Evolutionary conservation across 345 rosid genomes (phyloP).

Genomic region (Laguncularia racemosa): DNA sequence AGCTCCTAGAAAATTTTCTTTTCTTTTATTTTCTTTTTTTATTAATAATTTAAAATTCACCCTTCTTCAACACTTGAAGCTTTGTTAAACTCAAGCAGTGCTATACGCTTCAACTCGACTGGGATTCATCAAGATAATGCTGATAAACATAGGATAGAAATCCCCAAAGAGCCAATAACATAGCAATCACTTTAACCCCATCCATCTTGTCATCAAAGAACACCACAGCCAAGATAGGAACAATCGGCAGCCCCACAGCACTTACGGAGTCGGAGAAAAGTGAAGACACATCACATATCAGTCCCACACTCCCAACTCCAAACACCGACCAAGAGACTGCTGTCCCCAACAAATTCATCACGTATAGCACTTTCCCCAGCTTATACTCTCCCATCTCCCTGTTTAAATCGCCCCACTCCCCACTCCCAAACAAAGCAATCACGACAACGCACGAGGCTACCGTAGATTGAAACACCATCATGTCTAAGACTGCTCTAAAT

Average conservation of each 20-base stretch:
- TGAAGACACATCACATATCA: slow-evolving; percentile 58
- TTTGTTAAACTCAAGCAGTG: background rate
- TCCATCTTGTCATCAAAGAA: slow-evolving; percentile 47
- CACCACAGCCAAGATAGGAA: slow-evolving; percentile 46
- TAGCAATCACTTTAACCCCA: slow-evolving; percentile 50
- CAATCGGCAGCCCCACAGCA: slow-evolving; percentile 44
- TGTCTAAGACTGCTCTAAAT: slow-evolving; percentile 25
- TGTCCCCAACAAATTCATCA: slow-evolving; percentile 33
- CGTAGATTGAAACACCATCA: slow-evolving; percentile 31
- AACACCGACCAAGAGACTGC: slow-evolving; percentile 43
- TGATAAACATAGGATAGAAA: slow-evolving; percentile 47
- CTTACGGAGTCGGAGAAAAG: slow-evolving; percentile 40
- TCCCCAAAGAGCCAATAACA: slow-evolving; percentile 67
- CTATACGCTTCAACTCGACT: slow-evolving; percentile 6
- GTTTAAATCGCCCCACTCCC: slow-evolving; percentile 41
- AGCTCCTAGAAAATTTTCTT: too few species aligned
- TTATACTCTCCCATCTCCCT: slow-evolving; percentile 38
- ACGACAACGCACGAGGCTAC: slow-evolving; percentile 25
- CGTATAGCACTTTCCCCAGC: slow-evolving; percentile 38
- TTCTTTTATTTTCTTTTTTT: too few species aligned
- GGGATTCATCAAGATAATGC: slow-evolving; percentile 38
- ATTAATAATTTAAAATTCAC: too few species aligned
- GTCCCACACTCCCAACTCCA: slow-evolving; percentile 31
- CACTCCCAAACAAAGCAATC: slow-evolving; percentile 45
- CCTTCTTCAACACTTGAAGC: background rate